Evolutionary conservation across 2,329 filamentous ascomycete species (phyloP), one percentile per base, ranked within the genome.

Genomic region (Pseudodiploospora longispora): DNA sequence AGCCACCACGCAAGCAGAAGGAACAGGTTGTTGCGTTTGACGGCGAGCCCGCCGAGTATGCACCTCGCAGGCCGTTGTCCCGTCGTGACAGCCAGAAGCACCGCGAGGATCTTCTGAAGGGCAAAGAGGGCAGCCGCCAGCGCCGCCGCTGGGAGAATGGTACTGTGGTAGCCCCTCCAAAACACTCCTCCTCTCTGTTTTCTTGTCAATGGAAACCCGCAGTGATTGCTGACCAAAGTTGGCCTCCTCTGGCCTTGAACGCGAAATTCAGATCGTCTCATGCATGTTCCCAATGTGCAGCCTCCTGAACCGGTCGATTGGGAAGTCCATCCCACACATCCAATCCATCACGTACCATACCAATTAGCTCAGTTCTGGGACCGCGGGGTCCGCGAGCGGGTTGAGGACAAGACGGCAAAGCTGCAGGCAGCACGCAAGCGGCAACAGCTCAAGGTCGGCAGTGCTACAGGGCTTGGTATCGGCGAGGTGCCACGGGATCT

Each of bases 61-160:
- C 64, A 45, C 69, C 62, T 49, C 69, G 61, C 49, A 71, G 67
- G 44, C 75, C 66, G 43, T 69, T 59, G 1, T 72, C 72, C 12
- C 63, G 67, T 30, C 63, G 72, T 60, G 85, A 80, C 50, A 78
- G 74, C 53, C 63, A 72, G 62, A 66, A 67, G 44, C 68, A 77
- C 41, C 81, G 90, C 12, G 88, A 95, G 52, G 78, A 82, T 3
- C 60, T 95, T 42, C 71, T 93, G 30, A 94, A 89, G 68, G 91
- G 91, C 45, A 95, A 94, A 54, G 89, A 96, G 64, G 91, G 91
- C 31, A 91, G 81, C 55, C 78, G 91, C 32, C 82, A 91, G 57
- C 76, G 91, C 40, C 83, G 91, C 55, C 77, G 91, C 44, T 97
- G 90, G 89, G 93, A 98, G 71, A 98, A 97, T 64, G 87, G 88